Base-by-base conservation (phyloP, 2,329 filamentous ascomycete species). In the Ophiosphaerella korrae region DNA sequence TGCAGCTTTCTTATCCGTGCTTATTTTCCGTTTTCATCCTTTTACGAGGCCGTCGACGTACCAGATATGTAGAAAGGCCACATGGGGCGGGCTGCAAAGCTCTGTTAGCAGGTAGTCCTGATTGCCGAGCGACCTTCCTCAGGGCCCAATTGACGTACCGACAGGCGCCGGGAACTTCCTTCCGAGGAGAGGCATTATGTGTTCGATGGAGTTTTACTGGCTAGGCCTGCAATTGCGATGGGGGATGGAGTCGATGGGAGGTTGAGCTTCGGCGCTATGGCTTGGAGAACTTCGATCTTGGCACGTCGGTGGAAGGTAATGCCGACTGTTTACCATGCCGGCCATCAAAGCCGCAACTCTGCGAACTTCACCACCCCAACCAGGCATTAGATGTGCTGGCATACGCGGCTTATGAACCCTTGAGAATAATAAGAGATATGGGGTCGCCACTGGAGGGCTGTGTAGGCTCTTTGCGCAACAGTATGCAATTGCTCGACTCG, bases 61-160 rank as follows among this genome's bases (percentile, higher is more conserved):
- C 93, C 92, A 76, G 93, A 93, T 78, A 84, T 83, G 83, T 92
- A 94, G 86, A 97, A 97, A 67, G 93, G 93, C 77, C 85, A 86
- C 87, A 95, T 87, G 69, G 93, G 92, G 83, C 85, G 85, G 81
- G 90, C 93, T 97, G 74, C 75, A 54, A 52, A 54, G 58, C 39
- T 67, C 51, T 50, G 57, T 74, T 68, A 74, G 72, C 63, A 53
- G 42, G 55, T 37, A 21, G 51, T 40, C 53, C 43, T 32, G 45
- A 42, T 53, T 42, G 38, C 39, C 37, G 36, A 12, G 18, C 21
- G 24, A 40, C 39, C 24, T 23, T 31, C 36, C 36, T 46, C 42
- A 36, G 31, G 35, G 46, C 26, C 45, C 49, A 52, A 42, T 53
- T 57, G 51, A 75, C 77, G 53, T 74, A 81, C 79, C 75, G 63